These are phyloP conservation scores for Turritis glabra DNA, from an alignment of 345 rosid genomes.

Conservation along the genomic window DNA sequence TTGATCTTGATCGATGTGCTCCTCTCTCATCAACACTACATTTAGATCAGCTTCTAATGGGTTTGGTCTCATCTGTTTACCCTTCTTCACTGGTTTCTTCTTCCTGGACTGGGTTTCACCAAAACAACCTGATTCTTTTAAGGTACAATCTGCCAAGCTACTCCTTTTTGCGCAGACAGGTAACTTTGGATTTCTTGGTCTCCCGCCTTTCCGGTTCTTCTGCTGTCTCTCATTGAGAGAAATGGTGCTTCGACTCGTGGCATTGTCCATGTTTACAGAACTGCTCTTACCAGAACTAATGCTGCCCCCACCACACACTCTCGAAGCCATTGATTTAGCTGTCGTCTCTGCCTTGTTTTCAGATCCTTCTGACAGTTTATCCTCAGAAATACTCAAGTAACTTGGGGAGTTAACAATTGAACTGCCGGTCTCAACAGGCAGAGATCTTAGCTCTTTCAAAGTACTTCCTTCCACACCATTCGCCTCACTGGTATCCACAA, in stretches of 20 bases:
- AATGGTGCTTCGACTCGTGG: constrained; percentile 19
- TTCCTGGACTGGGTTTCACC: constrained; percentile 35
- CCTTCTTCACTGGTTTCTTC: constrained; percentile 36
- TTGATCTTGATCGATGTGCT: constrained; percentile 38
- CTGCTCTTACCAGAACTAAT: constrained; percentile 34
- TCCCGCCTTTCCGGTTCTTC: constrained; percentile 37
- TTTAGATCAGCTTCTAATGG: constrained; percentile 38
- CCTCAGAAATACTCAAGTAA: constrained; percentile 47
- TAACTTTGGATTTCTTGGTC: constrained; percentile 36
- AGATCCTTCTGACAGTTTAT: constrained; percentile 42
- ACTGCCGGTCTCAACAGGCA: constrained; percentile 46
- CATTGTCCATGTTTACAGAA: constrained; percentile 32
- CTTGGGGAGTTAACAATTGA: constrained; percentile 33
- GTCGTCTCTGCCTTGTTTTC: constrained; percentile 48
- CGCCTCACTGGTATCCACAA: constrained; percentile 61
- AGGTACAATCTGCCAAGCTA: constrained; percentile 37
- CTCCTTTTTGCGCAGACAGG: constrained; percentile 36
- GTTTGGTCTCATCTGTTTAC: constrained; percentile 34
- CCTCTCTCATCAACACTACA: constrained; percentile 34
- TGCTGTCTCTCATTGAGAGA: constrained; percentile 29
- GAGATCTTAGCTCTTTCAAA: constrained; percentile 55
- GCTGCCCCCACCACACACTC: constrained; percentile 42
- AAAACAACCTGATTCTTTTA: constrained; percentile 46
- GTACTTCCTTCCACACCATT: constrained; percentile 34
- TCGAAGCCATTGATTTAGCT: constrained; percentile 38